Evolutionary conservation across 768 basidiomycete genomes (phyloP).

Genomic region (Boletus pseudopeckii): DNA sequence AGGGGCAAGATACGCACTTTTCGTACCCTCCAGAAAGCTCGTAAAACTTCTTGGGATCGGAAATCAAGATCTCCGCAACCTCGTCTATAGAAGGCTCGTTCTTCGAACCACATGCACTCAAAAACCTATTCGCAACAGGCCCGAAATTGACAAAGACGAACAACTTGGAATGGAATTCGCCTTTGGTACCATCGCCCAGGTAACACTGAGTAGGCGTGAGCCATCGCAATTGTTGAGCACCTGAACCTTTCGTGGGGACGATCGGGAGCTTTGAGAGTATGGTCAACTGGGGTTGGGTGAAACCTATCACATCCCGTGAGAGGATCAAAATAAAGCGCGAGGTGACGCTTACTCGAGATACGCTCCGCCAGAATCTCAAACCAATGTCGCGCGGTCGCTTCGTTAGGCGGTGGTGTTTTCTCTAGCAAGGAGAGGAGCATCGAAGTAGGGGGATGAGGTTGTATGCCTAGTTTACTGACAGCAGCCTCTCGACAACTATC

Average conservation of each 20-base stretch:
- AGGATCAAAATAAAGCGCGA: neutral
- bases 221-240: constrained; percentile 38
- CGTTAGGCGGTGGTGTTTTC: constrained; percentile 53
- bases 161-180: constrained; percentile 70
- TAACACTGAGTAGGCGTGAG: constrained; percentile 68
- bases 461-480: constrained; percentile 61
- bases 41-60: constrained; percentile 69
- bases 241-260: constrained; percentile 54
- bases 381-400: constrained; percentile 55
- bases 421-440: constrained; percentile 58
- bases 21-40: constrained; percentile 64
- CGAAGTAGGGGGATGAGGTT: constrained; percentile 62
- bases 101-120: constrained; percentile 83
- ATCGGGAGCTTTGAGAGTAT: constrained; percentile 57
- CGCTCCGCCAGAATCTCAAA: constrained; percentile 67
- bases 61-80: constrained; percentile 64
- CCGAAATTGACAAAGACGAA: constrained; percentile 93
- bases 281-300: constrained; percentile 51
- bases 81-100: constrained; percentile 86
- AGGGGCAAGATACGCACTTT: constrained; percentile 44
- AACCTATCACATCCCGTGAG: constrained; percentile 42
- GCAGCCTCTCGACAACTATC: constrained; percentile 50
- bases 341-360: constrained; percentile 46
- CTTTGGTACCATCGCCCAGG: constrained; percentile 49
- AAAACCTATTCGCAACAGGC: constrained; percentile 72